Conservation (phyloP, 495 filamentous ascomycete genomes). For the Xylona heveae region DNA sequence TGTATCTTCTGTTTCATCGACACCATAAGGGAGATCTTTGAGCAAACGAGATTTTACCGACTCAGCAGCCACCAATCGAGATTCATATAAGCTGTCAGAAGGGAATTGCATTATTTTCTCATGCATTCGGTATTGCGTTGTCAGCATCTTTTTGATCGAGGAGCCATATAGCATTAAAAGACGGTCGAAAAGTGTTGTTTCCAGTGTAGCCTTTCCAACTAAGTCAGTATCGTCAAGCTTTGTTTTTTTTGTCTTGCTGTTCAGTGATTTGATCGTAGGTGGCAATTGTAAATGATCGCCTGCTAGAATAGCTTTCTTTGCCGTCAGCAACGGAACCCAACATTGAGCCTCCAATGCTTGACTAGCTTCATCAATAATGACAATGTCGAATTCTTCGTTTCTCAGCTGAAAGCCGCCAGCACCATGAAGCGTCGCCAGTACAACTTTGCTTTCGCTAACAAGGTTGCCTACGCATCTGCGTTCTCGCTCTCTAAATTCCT, state of each 20-base stretch:
- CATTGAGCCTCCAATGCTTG: slow-evolving; percentile 94
- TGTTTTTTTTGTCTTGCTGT: slow-evolving; percentile 23
- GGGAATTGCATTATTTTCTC: slow-evolving; percentile 87
- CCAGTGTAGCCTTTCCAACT: slow-evolving; percentile 31
- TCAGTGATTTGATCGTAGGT: slow-evolving; percentile 74
- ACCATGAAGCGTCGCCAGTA: slow-evolving; percentile 82
- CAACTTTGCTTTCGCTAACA: slow-evolving; percentile 58
- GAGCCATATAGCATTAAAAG: slow-evolving; percentile 64
- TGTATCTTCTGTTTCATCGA: slow-evolving; percentile 72
- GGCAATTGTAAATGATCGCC: slow-evolving; percentile 91
- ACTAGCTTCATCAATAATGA: slow-evolving; percentile 88
- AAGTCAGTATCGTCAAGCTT: slow-evolving; percentile 10
- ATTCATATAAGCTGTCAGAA: slow-evolving; percentile 70
- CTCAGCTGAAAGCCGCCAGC: slow-evolving; percentile 70
- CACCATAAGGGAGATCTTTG: slow-evolving; percentile 54
- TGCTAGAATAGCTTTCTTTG: slow-evolving; percentile 72
- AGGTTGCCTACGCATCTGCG: slow-evolving; percentile 55
- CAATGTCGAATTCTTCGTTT: slow-evolving; percentile 72
- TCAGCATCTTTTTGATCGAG: slow-evolving; percentile 78
- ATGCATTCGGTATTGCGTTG: slow-evolving; percentile 99
- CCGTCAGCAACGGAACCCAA: slow-evolving; percentile 76
- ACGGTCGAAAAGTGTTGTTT: slow-evolving; percentile 79
- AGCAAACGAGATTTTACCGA: slow-evolving; percentile 54
- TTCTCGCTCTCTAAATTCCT: slow-evolving; percentile 78
- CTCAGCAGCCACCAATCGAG: slow-evolving; percentile 56